phyloP scores from a whole-genome alignment of 805 yeast species.

The Candida jianshihensis region DNA sequence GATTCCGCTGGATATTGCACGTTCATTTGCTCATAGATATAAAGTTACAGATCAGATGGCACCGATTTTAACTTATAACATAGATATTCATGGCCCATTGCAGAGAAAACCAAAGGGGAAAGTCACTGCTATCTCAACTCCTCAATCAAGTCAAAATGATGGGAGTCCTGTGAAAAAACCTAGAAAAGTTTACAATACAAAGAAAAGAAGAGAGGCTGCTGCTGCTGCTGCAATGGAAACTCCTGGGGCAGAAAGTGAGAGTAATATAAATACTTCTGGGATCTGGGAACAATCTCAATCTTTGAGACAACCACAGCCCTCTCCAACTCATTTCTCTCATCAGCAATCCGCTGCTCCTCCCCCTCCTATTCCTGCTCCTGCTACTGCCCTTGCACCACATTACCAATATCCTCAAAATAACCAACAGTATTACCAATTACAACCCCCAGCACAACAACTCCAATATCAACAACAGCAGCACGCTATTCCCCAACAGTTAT shows the following conservation, averaged over 20 bases:
- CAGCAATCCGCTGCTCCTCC: too few species aligned
- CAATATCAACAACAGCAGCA: slow-evolving; percentile 16
- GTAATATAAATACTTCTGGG: background rate
- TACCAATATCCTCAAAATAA: slow-evolving; percentile 5
- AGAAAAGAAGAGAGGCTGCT: slow-evolving; percentile 21
- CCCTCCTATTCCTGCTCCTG: too few species aligned
- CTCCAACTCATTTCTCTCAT: too few species aligned
- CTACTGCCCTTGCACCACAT: too few species aligned
- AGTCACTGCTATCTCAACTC: slow-evolving; percentile 5
- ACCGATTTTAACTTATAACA: slow-evolving; percentile 47
- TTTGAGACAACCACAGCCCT: background rate
- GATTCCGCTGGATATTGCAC: slow-evolving; percentile 68
- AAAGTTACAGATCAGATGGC: slow-evolving; percentile 44
- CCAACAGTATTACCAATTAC: slow-evolving; percentile 17
- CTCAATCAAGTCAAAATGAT: slow-evolving; percentile 8
- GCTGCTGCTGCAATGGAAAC: slow-evolving; percentile 14
- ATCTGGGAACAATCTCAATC: background rate
- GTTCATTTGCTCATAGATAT: slow-evolving; percentile 44
- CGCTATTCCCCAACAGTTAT: slow-evolving; percentile 2
- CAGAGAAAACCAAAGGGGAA: slow-evolving; percentile 29
- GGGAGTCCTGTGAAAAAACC: slow-evolving; percentile 16
- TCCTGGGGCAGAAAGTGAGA: background rate
- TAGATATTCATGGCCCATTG: slow-evolving; percentile 39
- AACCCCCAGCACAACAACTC: slow-evolving; percentile 18
- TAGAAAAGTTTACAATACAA: slow-evolving; percentile 17